Conservation (phyloP, 768 basidiomycete genomes). For the Leccinum uliginosum region DNA sequence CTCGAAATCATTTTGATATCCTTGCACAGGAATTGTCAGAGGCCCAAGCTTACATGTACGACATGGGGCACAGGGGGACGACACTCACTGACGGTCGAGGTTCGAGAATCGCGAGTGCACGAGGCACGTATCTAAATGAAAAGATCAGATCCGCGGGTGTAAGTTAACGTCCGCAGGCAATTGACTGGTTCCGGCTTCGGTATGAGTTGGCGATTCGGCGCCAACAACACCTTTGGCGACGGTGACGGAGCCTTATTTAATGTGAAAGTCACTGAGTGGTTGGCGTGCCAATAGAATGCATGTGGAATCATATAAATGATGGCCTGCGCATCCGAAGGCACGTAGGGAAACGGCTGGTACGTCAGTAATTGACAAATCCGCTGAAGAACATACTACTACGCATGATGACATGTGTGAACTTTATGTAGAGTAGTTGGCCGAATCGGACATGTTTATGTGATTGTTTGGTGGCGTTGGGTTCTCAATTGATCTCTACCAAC, state of each 20-base stretch:
- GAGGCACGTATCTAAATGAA: slow-evolving; percentile 24
- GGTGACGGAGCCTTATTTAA: slow-evolving; percentile 1
- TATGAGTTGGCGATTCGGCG: slow-evolving; percentile 14
- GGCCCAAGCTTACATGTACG: slow-evolving; percentile 2
- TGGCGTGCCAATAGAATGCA: not conserved
- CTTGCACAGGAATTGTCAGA: not conserved
- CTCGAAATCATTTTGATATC: not conserved
- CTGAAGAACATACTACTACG: not conserved
- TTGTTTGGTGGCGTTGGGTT: slow-evolving; percentile 22
- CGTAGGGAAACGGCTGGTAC: slow-evolving; percentile 4
- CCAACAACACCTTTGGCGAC: slow-evolving; percentile 4
- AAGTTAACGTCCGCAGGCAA: slow-evolving; percentile 16
- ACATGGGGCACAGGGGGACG: not conserved
- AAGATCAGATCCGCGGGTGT: slow-evolving; percentile 31
- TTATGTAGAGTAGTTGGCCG: not conserved
- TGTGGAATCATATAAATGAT: not conserved
- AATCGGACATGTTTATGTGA: slow-evolving; percentile 23
- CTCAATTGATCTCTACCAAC: slow-evolving; percentile 2
- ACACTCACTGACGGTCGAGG: slow-evolving; percentile 5
- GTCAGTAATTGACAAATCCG: slow-evolving; percentile 16
- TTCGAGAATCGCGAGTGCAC: slow-evolving; percentile 13
- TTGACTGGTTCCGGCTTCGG: slow-evolving; percentile 16
- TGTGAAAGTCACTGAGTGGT: not conserved
- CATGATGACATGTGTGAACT: not conserved
- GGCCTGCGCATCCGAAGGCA: not conserved